Conservation (phyloP, 371 early-diverging fungal genomes). For the Parasitella parasitica region DNA sequence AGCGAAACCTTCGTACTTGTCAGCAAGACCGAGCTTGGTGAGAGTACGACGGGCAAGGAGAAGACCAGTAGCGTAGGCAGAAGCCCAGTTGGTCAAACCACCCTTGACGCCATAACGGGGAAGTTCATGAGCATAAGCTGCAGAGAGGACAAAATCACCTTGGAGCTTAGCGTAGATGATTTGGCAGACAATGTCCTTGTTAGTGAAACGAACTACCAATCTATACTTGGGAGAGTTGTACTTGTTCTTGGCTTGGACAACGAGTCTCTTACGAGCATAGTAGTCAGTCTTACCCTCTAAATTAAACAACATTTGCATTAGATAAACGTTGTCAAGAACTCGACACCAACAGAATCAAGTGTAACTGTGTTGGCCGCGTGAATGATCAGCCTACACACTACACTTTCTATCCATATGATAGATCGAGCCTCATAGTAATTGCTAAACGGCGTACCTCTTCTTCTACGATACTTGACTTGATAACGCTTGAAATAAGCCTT, state of each 20-base stretch:
- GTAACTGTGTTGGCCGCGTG: no score
- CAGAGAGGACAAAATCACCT: slow-evolving; percentile 97
- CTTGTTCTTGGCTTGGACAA: slow-evolving; percentile 99
- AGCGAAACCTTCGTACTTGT: slow-evolving; percentile 94
- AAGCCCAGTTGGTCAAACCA: slow-evolving; percentile 99
- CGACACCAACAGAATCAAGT: neutral
- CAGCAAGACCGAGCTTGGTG: slow-evolving; percentile 92
- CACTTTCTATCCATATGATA: no score
- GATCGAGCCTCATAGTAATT: no score
- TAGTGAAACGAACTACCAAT: slow-evolving; percentile 99
- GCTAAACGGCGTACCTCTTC: slow-evolving; percentile 78
- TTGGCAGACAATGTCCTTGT: slow-evolving; percentile 98
- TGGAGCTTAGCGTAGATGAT: slow-evolving; percentile 98
- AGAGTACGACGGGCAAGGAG: slow-evolving; percentile 97
- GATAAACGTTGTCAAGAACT: neutral
- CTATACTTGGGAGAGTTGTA: slow-evolving; percentile 99
- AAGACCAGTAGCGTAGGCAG: slow-evolving; percentile 99
- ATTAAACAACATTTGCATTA: neutral
- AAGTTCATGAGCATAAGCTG: slow-evolving; percentile 99
- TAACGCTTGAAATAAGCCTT: slow-evolving; percentile 98
- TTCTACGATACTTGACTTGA: slow-evolving; percentile 99
- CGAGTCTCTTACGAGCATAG: slow-evolving; percentile 99
- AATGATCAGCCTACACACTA: no score
- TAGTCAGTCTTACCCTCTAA: slow-evolving; percentile 99
- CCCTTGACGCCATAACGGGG: slow-evolving; percentile 98